Conservation (phyloP, 331 rosid species). For the Phaseolus coccineus region DNA sequence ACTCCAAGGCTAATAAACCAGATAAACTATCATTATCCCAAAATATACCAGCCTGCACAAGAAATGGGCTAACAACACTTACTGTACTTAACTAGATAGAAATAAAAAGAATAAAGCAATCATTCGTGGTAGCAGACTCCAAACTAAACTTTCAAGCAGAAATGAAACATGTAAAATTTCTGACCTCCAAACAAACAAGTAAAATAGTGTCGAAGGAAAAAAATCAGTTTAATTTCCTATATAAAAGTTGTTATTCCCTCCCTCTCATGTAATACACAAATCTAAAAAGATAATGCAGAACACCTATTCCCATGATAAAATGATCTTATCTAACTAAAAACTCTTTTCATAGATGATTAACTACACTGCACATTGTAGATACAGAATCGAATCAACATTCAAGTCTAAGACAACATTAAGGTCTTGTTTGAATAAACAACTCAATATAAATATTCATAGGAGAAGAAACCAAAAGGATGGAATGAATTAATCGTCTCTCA, state of each 20-base stretch:
- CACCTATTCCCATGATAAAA: neutral
- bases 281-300: neutral
- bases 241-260: neutral
- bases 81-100: neutral
- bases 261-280: neutral
- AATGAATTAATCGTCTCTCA: neutral
- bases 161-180: neutral
- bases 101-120: slow-evolving; percentile 1
- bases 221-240: neutral
- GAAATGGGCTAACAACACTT: slow-evolving; percentile 8
- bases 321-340: neutral
- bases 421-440: too few species aligned
- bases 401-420: slow-evolving; percentile 5
- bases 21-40: slow-evolving; percentile 99
- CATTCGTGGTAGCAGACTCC: slow-evolving; percentile 10
- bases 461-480: neutral
- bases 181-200: neutral
- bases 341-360: neutral
- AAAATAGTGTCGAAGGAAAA: neutral
- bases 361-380: neutral
- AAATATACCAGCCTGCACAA: slow-evolving; percentile 95
- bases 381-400: neutral
- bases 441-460: neutral
- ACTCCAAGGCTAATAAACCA: slow-evolving; percentile 93
- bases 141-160: slow-evolving; percentile 23